Percentiles rank a stretch among this genome's conserved stretches.
Evolutionary conservation across 1,284 basidiomycete species (phyloP).

Genomic region (Uromyces viciae-fabae): DNA sequence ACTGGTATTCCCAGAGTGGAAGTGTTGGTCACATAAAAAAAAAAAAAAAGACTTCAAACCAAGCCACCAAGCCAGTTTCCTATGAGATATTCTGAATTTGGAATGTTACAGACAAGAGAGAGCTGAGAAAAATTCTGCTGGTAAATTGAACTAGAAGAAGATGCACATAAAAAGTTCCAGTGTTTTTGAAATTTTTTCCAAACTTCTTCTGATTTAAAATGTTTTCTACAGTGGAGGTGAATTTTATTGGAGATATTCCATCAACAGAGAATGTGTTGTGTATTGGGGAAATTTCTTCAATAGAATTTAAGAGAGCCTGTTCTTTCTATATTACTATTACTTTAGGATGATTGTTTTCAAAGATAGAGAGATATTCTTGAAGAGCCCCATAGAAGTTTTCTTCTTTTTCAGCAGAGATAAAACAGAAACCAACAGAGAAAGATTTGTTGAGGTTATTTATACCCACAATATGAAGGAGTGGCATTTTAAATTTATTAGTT

Average conservation of each 20-base stretch:
- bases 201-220: background rate
- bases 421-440: background rate
- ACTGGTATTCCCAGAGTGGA: background rate
- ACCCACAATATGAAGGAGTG: background rate
- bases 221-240: background rate
- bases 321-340: background rate
- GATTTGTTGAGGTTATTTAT: background rate
- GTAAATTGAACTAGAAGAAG: background rate
- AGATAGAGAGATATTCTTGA: background rate
- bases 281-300: background rate
- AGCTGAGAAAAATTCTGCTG: background rate
- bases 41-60: background rate
- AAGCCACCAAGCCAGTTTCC: background rate
- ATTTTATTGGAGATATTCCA: background rate
- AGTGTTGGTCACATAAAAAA: background rate
- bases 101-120: background rate
- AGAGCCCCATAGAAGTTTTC: background rate
- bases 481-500: background rate
- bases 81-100: background rate
- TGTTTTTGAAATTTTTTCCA: background rate
- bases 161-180: background rate
- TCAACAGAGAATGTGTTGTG: background rate
- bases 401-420: background rate
- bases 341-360: background rate
- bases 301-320: background rate